phyloP scores from a whole-genome alignment of 2,329 filamentous ascomycete genomes.

The Trichoderma afroharzianum region DNA sequence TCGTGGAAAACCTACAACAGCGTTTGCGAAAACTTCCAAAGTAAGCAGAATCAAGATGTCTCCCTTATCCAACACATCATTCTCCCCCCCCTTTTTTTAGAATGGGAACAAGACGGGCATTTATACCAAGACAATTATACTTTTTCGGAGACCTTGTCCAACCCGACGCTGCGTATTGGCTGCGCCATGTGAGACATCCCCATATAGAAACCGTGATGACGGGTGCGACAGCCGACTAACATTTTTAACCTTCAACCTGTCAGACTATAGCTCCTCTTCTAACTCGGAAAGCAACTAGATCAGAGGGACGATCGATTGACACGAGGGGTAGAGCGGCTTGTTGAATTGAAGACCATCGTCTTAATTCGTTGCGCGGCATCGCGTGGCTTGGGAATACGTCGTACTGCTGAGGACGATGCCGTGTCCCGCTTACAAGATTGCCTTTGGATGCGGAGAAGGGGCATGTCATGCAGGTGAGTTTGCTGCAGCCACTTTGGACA shows the following conservation, averaged over 20 bases:
- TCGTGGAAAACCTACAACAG: not conserved
- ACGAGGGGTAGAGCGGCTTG: not conserved
- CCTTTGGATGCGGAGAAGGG: not conserved
- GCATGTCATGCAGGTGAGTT: not conserved
- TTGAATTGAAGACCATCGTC: not conserved
- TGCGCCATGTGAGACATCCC: not conserved
- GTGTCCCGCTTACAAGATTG: not conserved
- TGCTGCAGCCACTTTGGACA: not conserved
- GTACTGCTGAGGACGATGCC: not conserved
- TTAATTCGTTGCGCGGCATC: not conserved
- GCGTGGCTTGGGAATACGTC: not conserved
- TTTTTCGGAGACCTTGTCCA: not conserved
- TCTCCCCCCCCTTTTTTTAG: not conserved
- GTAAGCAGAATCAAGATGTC: not conserved
- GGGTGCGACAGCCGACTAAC: not conserved
- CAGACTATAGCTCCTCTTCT: slow-evolving; percentile 1
- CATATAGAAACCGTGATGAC: not conserved
- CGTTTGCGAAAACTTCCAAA: not conserved
- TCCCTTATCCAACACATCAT: not conserved
- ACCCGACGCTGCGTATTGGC: not conserved
- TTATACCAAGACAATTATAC: not conserved
- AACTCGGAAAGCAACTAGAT: not conserved
- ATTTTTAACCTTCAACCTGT: slow-evolving; percentile 1
- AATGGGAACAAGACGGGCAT: not conserved
- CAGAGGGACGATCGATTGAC: not conserved